Base-by-base conservation (phyloP, 2,329 filamentous ascomycete genomes). In the Sporothrix euskadiensis region DNA sequence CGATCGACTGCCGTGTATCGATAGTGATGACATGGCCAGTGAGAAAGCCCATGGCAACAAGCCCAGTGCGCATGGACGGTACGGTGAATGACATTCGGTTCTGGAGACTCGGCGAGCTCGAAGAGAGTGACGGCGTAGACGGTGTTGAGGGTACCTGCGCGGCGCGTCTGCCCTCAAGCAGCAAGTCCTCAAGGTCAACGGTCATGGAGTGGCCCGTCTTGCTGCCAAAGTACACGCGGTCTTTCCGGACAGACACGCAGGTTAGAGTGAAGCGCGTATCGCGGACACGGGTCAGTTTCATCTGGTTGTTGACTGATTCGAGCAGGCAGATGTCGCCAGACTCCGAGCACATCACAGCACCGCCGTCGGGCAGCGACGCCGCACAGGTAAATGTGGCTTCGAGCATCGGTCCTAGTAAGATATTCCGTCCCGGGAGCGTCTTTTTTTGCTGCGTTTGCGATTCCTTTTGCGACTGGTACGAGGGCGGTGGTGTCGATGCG, bases 321-420 rank as follows among this genome's bases (percentile, higher is more conserved):
- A 98, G 85, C 41, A 97, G 84, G 81, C 95, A 98, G n/a, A 99
- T 85, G 78, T 97, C 92, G 39, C 96, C 96, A 74, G 89, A 88
- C 79, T 98, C 94, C 3, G 95, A 93, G 82, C 94, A 96, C 57
- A 98, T 85, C 56, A 98, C 88, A 22, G 94, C 91, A 78, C 90
- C 92, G 57, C 87, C 88, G 49, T 92, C 89, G 52, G 92, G 90
- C 47, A 97, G 88, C 19, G 88, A 85, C 19, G 90, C 88, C 5
- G 94, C 90, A 76, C 92, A 93, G 22, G 90, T 93, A 78, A 99
- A 98, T 0, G 90, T 95, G 8, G 90, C 90, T 75, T 98, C 95
- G 5, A 94, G 88, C 74, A 99, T 84, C 14, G 89, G 86, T 0
- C 94, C 94, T 0, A 99, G 86, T 41, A 99, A 81, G 76, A 94